Percentiles rank a stretch among this genome's conserved stretches.
Conservation (phyloP, 352 stramenopile genomes). For the Discostella stelligera region DNA sequence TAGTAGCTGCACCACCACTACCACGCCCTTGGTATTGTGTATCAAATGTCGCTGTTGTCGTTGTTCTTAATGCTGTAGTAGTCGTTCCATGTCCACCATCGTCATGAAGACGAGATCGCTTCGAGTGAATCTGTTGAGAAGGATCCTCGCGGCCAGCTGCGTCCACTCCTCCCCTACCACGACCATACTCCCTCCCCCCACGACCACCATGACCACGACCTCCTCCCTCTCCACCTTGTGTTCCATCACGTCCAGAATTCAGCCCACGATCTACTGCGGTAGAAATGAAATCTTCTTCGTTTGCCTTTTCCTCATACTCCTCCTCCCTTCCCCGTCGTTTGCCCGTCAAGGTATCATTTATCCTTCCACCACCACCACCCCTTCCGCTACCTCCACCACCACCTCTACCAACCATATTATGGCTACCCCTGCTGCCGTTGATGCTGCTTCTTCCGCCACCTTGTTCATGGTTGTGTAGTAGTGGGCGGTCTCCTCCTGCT, state of each 20-base stretch:
- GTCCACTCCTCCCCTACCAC: background rate
- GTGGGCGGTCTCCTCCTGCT: background rate
- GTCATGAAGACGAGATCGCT: conserved; percentile 18
- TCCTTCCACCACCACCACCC: conserved; percentile 19
- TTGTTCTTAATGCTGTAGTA: background rate
- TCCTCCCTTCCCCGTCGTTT: conserved; percentile 15
- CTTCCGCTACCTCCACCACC: background rate
- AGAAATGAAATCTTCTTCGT: conserved; percentile 31
- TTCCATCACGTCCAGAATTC: background rate
- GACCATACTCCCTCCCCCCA: conserved; percentile 1
- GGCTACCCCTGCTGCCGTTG: background rate
- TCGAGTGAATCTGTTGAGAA: conserved; percentile 2
- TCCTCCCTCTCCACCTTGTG: background rate
- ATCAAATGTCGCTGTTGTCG: background rate
- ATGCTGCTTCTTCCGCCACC: conserved; percentile 7
- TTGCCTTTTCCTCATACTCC: background rate
- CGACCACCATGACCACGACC: conserved; percentile 3
- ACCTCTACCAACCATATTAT: conserved; percentile 1
- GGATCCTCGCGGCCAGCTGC: background rate
- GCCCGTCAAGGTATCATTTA: background rate
- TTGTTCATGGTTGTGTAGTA: background rate
- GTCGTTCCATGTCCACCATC: background rate
- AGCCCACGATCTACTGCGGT: background rate
- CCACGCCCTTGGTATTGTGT: conserved; percentile 10
- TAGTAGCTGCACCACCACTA: background rate